phyloP scores from a whole-genome alignment of 2,329 filamentous ascomycete genomes.

The Ascochyta koolunga region DNA sequence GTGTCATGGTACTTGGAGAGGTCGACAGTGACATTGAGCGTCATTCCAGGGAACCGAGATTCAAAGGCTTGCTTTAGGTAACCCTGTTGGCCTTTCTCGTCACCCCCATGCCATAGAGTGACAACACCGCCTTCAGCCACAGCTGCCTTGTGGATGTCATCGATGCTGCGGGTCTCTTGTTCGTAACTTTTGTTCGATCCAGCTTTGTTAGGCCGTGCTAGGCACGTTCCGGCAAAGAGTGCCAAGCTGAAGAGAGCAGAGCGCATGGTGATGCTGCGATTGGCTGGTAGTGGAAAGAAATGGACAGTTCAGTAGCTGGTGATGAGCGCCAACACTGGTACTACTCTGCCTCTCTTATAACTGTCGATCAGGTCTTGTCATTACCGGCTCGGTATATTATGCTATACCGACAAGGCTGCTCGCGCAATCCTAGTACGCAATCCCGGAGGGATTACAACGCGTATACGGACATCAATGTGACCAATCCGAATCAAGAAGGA shows the following conservation, averaged over 20 bases:
- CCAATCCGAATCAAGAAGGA: not conserved
- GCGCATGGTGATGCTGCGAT: not conserved
- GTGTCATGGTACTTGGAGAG: constrained; percentile 62
- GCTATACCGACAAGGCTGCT: not conserved
- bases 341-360: not conserved
- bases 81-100: constrained; percentile 51
- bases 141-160: constrained; percentile 59
- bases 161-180: constrained; percentile 55
- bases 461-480: no score
- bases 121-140: constrained; percentile 55
- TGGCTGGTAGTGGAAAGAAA: not conserved
- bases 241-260: not conserved
- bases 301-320: not conserved
- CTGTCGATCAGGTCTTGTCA: not conserved
- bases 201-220: not conserved
- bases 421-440: constrained; percentile 2
- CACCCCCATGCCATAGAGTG: constrained; percentile 58
- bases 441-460: no score
- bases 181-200: not conserved
- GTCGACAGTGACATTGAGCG: constrained; percentile 61
- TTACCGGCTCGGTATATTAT: constrained; percentile 1
- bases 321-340: not conserved
- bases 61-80: constrained; percentile 54
- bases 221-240: not conserved
- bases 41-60: constrained; percentile 56